A percentile compares a stretch with the other conserved stretches of the same genome.
Evolutionary conservation across 352 stramenopile genomes (phyloP).

Genomic region (Globisporangium cylindrosporum): DNA sequence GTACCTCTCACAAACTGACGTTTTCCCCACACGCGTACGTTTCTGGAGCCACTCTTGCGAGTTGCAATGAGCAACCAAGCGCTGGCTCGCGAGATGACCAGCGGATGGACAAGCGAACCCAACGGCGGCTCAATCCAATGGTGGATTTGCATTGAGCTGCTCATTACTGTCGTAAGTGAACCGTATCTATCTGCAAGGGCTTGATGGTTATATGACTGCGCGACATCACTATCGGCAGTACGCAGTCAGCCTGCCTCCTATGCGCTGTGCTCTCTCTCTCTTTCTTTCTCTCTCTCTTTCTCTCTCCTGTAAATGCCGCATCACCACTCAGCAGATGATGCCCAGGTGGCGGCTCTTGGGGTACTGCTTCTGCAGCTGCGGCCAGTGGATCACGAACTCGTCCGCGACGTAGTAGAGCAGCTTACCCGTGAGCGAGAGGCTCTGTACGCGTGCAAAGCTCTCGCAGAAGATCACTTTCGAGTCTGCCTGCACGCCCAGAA

Average conservation of each 20-base stretch:
- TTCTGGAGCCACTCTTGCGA: not conserved
- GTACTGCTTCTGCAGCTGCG: constrained; percentile 84
- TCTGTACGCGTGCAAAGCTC: constrained; percentile 92
- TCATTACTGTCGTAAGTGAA: not conserved
- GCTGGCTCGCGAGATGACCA: not conserved
- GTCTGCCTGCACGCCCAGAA: constrained; percentile 63
- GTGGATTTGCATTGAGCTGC: not conserved
- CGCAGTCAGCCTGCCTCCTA: not conserved
- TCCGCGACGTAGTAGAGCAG: constrained; percentile 92
- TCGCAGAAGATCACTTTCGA: constrained; percentile 93
- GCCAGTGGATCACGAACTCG: constrained; percentile 95
- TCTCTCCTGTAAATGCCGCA: too few species aligned
- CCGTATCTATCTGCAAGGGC: not conserved
- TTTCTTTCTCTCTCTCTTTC: too few species aligned
- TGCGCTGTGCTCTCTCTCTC: too few species aligned
- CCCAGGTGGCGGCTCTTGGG: constrained; percentile 83
- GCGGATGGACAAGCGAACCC: too few species aligned
- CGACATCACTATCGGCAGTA: not conserved
- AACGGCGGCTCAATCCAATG: not conserved
- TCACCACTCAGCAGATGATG: constrained; percentile 65
- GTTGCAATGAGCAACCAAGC: not conserved
- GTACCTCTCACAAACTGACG: too few species aligned
- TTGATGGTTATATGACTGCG: not conserved
- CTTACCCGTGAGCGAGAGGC: constrained; percentile 91
- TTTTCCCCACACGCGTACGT: not conserved